Evolutionary conservation across 1,139 yeast genomes (phyloP).

Genomic region (Magnusiomyces tetraspermus): DNA sequence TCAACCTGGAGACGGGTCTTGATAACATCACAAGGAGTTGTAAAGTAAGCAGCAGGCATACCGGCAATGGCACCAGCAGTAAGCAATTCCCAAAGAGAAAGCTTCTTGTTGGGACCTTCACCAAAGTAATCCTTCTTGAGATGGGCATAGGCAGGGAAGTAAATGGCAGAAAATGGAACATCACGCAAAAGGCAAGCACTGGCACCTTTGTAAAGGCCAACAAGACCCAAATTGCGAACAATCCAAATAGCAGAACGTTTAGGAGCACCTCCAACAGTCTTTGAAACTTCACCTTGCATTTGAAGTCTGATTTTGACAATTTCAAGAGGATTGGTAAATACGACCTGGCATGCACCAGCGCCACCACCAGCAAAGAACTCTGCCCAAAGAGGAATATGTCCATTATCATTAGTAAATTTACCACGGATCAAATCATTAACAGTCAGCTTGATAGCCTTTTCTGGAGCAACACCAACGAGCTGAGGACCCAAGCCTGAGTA

Average conservation of each 20-base stretch:
- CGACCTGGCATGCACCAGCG: constrained; percentile 96
- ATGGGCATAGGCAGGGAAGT: constrained; percentile 95
- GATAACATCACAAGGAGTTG: constrained; percentile 94
- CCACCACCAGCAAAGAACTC: constrained; percentile 84
- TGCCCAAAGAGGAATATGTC: constrained; percentile 51
- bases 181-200: constrained; percentile 87
- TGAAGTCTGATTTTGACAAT: constrained; percentile 92
- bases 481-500: constrained; percentile 94
- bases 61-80: constrained; percentile 93
- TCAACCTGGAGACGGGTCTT: constrained; percentile 92
- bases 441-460: constrained; percentile 92
- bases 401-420: constrained; percentile 49
- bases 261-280: constrained; percentile 36
- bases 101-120: constrained; percentile 61
- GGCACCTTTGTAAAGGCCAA: constrained; percentile 87
- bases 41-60: constrained; percentile 93
- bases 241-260: constrained; percentile 58
- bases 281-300: constrained; percentile 71
- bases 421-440: constrained; percentile 84
- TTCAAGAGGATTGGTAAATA: constrained; percentile 92
- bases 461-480: constrained; percentile 95
- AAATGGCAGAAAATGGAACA: constrained; percentile 93
- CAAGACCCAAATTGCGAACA: constrained; percentile 67
- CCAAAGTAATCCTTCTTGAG: constrained; percentile 73
- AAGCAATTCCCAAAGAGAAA: constrained; percentile 76